Conservation (phyloP, 1,284 basidiomycete genomes). For the Pseudozyma tsukubaensis region DNA sequence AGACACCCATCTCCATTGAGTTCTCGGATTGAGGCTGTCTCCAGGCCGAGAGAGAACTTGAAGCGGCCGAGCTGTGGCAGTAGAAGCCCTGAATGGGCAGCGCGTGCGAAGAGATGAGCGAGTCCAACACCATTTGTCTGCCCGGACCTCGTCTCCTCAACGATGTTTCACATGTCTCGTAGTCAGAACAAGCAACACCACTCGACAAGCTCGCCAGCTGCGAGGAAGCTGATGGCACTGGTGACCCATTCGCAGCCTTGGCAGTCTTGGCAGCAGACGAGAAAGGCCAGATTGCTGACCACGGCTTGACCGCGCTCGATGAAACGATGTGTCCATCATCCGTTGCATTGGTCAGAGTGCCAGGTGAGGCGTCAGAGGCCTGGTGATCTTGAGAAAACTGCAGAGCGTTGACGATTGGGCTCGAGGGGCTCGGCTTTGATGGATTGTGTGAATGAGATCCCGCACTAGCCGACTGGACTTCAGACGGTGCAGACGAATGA, state of each 20-base stretch:
- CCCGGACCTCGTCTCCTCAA: neutral
- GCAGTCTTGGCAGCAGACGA: neutral
- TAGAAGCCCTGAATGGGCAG: conserved; percentile 45
- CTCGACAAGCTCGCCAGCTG: neutral
- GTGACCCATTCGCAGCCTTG: neutral
- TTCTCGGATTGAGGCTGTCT: neutral
- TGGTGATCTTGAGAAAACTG: neutral
- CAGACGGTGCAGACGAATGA: neutral
- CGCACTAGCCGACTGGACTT: neutral
- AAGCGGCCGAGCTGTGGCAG: conserved; percentile 8
- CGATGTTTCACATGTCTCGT: neutral
- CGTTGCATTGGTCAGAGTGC: too few relatives aligned
- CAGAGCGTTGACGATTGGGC: neutral
- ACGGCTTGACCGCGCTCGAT: neutral
- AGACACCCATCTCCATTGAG: conserved; percentile 1
- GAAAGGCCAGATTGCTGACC: neutral
- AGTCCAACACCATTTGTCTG: conserved; percentile 33
- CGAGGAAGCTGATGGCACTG: neutral
- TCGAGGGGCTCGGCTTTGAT: too few relatives aligned
- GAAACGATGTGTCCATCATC: neutral
- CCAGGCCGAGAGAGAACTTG: neutral
- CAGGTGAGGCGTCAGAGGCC: too few relatives aligned
- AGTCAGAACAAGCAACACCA: neutral
- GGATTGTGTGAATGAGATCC: too few relatives aligned
- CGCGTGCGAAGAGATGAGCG: conserved; percentile 37